Conservation (phyloP, 352 stramenopile genomes). For the Phytopythium montanum region DNA sequence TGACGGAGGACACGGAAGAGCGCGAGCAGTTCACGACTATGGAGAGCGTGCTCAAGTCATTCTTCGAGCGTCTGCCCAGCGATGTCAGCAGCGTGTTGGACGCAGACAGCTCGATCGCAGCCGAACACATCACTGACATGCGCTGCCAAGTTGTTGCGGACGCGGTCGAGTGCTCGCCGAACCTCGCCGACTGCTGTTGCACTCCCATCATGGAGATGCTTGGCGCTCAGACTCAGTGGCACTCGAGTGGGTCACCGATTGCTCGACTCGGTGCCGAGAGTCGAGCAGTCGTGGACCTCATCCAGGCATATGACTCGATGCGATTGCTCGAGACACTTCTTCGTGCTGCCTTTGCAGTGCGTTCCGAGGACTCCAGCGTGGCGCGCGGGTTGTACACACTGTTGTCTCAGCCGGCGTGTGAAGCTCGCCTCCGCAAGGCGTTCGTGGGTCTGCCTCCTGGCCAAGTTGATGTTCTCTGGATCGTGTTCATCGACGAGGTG, state of each 20-base stretch:
- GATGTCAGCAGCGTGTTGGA: constrained; percentile 5
- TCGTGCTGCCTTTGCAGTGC: constrained; percentile 25
- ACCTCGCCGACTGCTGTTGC: constrained; percentile 66
- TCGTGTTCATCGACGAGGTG: constrained; percentile 45
- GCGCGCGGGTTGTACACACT: constrained; percentile 45
- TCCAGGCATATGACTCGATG: constrained; percentile 84
- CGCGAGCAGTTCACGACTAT: constrained; percentile 78
- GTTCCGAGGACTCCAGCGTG: constrained; percentile 6
- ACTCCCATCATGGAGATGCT: constrained; percentile 61
- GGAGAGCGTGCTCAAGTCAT: constrained; percentile 64
- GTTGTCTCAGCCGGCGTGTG: constrained; percentile 37
- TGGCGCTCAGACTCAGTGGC: constrained; percentile 19
- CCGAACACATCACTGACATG: constrained; percentile 12
- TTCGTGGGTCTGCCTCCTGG: constrained; percentile 71
- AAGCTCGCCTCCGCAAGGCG: constrained; percentile 51
- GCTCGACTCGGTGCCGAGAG: constrained; percentile 20
- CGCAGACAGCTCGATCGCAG: constrained; percentile 15
- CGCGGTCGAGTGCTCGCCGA: constrained; percentile 69
- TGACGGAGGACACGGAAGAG: constrained; percentile 83
- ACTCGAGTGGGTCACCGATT: not conserved
- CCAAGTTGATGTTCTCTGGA: constrained; percentile 79
- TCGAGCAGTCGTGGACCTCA: constrained; percentile 44
- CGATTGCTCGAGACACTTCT: constrained; percentile 71
- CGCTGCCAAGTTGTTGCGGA: constrained; percentile 52
- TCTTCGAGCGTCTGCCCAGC: constrained; percentile 22